Percentiles rank a stretch among this genome's conserved stretches.
Evolutionary conservation across 169 alveolate species (phyloP).

Genomic region (Pseudocohnilembus persalinus): DNA sequence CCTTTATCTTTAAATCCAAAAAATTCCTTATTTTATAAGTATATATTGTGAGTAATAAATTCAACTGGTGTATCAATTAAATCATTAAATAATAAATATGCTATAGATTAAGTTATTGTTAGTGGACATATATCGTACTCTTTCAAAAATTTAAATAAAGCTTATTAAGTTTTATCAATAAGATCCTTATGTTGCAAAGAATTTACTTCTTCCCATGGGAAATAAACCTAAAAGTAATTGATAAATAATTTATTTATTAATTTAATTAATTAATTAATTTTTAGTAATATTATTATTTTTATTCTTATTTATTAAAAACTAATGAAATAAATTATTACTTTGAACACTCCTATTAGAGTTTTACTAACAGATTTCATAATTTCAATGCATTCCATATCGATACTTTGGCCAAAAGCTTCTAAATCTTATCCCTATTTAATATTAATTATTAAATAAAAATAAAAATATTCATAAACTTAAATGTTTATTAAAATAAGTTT

Average conservation of each 20-base stretch:
- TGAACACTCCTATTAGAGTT: too few species aligned
- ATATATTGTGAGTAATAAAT: not conserved
- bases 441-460: not conserved
- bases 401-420: not conserved
- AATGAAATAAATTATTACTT: too few species aligned
- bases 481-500: too few species aligned
- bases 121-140: not conserved
- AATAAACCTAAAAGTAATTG: not conserved
- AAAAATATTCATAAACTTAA: too few species aligned
- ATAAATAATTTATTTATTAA: too few species aligned
- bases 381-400: not conserved
- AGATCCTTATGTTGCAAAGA: not conserved
- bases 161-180: not conserved
- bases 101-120: not conserved
- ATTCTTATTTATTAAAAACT: too few species aligned
- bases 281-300: too few species aligned
- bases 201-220: not conserved
- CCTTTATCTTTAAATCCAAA: constrained; percentile 14
- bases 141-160: not conserved
- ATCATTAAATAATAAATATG: not conserved
- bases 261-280: too few species aligned
- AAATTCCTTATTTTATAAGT: not conserved
- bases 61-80: not conserved
- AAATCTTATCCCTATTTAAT: not conserved
- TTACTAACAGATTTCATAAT: not conserved